Conservation (phyloP, 73 alveolate species). For the Tetrahymena thermophila region DNA sequence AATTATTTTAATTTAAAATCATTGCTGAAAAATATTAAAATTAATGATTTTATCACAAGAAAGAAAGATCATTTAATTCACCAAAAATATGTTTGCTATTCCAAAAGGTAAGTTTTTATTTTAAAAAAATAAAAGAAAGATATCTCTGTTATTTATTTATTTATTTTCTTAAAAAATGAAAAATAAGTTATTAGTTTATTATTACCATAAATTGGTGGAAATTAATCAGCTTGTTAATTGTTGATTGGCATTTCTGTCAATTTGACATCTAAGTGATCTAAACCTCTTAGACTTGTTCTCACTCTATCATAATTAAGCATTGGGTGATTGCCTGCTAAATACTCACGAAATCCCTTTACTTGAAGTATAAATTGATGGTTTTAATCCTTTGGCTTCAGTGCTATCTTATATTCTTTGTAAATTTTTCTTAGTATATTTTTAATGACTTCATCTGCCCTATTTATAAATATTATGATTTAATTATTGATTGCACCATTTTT, state of each 20-base stretch:
- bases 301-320: slow-evolving; percentile 68
- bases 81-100: too few species aligned
- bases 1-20: too few species aligned
- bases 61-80: too few species aligned
- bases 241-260: slow-evolving; percentile 25
- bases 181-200: background rate
- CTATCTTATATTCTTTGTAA: background rate
- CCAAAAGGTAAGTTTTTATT: too few species aligned
- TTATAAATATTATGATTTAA: background rate
- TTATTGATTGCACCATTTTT: background rate
- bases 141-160: too few species aligned
- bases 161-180: background rate
- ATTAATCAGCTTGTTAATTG: background rate
- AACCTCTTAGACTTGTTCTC: slow-evolving; percentile 51
- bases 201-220: slow-evolving; percentile 39
- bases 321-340: slow-evolving; percentile 65
- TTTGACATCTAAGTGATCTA: slow-evolving; percentile 23
- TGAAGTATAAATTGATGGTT: slow-evolving; percentile 44
- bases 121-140: too few species aligned
- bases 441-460: slow-evolving; percentile 52
- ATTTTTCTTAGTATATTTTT: slow-evolving; percentile 48
- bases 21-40: too few species aligned
- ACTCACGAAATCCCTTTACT: slow-evolving; percentile 65
- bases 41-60: too few species aligned
- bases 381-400: slow-evolving; percentile 35